Conservation (phyloP, 2,329 filamentous ascomycete species). For the Diplodia sapinea region DNA sequence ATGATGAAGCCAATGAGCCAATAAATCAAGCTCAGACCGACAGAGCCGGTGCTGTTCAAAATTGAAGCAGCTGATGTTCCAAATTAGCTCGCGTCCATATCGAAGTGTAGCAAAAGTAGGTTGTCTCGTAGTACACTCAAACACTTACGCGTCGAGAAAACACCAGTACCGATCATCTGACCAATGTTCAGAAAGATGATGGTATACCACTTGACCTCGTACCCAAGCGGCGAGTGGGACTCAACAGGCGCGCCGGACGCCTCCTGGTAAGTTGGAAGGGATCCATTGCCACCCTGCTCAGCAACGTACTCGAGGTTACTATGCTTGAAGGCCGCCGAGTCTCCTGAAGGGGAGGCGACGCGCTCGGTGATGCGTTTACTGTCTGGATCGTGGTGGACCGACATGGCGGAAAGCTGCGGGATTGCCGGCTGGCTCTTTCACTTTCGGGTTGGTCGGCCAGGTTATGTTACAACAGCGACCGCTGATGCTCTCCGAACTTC, state of each 20-base stretch:
- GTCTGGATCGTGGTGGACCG: neutral
- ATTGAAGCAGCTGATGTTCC: conserved; percentile 45
- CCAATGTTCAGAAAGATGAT: conserved; percentile 67
- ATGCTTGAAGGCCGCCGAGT: conserved; percentile 37
- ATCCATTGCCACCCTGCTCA: conserved; percentile 57
- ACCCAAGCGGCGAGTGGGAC: conserved; percentile 63
- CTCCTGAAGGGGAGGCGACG: conserved; percentile 19
- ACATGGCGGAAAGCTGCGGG: neutral
- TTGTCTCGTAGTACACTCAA: no score
- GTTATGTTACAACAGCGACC: neutral
- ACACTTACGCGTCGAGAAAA: conserved; percentile 67
- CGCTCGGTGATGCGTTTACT: conserved; percentile 12
- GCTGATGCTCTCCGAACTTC: neutral
- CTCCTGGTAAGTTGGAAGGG: conserved; percentile 63
- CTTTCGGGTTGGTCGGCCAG: neutral
- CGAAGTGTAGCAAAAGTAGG: neutral
- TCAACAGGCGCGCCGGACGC: conserved; percentile 68
- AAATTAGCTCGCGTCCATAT: neutral
- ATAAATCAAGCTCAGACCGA: conserved; percentile 67
- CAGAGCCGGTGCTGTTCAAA: conserved; percentile 64
- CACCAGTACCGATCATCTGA: conserved; percentile 68
- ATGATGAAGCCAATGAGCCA: conserved; percentile 69
- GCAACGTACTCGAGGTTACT: conserved; percentile 53
- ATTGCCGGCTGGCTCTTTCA: neutral
- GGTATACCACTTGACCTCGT: conserved; percentile 61